Conservation (phyloP, 2,329 filamentous ascomycete species). For the Clarireedia sp. region DNA sequence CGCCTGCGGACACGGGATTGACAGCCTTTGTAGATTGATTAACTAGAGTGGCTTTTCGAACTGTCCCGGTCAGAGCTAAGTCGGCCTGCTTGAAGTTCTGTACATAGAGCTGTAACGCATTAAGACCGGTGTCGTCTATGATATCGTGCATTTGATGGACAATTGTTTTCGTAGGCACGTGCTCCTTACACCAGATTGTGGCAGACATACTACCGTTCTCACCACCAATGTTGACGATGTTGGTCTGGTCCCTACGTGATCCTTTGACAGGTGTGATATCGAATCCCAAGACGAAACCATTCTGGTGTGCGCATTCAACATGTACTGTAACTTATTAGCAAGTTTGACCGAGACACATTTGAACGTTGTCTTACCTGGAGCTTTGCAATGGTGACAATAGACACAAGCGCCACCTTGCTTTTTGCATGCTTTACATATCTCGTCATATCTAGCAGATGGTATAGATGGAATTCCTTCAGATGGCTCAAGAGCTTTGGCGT, state of each 20-base stretch:
- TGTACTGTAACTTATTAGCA: constrained; percentile 46
- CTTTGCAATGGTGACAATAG: constrained; percentile 67
- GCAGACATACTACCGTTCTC: constrained; percentile 82
- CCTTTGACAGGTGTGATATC: constrained; percentile 86
- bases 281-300: constrained; percentile 78
- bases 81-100: constrained; percentile 94
- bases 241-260: constrained; percentile 73
- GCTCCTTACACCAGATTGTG: constrained; percentile 85
- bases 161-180: constrained; percentile 61
- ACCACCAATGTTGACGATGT: constrained; percentile 69
- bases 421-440: constrained; percentile 79
- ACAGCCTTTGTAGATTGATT: constrained; percentile 32
- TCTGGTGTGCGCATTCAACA: constrained; percentile 81
- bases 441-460: constrained; percentile 55
- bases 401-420: constrained; percentile 69
- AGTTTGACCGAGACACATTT: neutral
- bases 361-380: constrained; percentile 30
- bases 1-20: constrained; percentile 21
- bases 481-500: constrained; percentile 70
- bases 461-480: constrained; percentile 88
- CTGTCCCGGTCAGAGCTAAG: constrained; percentile 79
- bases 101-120: constrained; percentile 77
- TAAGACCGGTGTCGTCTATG: constrained; percentile 62
- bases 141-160: constrained; percentile 74
- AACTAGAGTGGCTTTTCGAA: constrained; percentile 72